Evolutionary conservation across 768 basidiomycete species (phyloP), one percentile per base, ranked within the genome.

Genomic region (Tricholoma flavovirens): DNA sequence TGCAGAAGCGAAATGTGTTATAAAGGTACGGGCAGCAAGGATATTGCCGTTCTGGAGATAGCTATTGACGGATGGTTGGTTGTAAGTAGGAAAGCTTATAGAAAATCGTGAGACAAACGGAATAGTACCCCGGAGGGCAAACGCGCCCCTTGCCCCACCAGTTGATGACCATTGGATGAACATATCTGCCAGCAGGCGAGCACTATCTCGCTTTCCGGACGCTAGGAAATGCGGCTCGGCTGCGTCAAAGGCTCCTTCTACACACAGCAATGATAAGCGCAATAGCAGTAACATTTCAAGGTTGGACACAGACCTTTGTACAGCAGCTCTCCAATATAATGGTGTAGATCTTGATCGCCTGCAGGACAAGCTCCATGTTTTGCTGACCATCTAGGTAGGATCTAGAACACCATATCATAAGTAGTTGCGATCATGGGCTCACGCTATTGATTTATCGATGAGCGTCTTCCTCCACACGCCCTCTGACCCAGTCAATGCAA

Each of bases 381-480:
- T 11, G 85, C 79, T 45, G 91, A 86, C 95, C 96, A 99, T 43
- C 94, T 96, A 65, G 51, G 56, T 35, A 53, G 56, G 45, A 55
- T 59, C 70, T 64, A 61, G 56, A 40, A 58, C 40, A 46, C 53
- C 54, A 29, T 49, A 40, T 12, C n/a, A 36, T 30, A 33, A 35
- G 43, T 4, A 55, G 50, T 26, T 43, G 54, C 15, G 54, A 50
- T 52, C 29, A 17, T 57, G n/a, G 3, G 77, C 86, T 66, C 68
- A 95, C 93, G 86, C 81, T 66, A 98, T 77, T 11, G 90, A 75
- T 67, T 83, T 87, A 64, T 94, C 91, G 35, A 93, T 88, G 51
- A 94, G 73, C 1, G 90, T 93, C 75, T 93, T 95, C 57, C 95
- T 77, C 97, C 96, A 99, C 30, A 86, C 66, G 11, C 92, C 94